phyloP scores from a whole-genome alignment of 2,329 filamentous ascomycete species.

The Colletotrichum sp. region DNA sequence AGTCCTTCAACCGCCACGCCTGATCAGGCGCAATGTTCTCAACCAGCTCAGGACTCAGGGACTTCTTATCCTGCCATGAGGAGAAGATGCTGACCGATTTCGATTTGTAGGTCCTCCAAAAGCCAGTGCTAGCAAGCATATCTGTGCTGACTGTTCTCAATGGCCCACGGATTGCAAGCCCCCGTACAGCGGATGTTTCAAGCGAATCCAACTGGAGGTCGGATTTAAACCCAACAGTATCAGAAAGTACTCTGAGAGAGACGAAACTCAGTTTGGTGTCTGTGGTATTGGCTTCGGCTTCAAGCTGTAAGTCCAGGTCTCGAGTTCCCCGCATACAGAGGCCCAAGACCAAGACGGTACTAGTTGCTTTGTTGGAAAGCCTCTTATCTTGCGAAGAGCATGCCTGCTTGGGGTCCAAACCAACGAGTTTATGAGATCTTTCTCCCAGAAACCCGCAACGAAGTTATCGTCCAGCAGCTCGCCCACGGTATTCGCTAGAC shows the following conservation, averaged over 20 bases:
- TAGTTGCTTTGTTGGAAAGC: not conserved
- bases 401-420: not conserved
- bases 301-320: not conserved
- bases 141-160: not conserved
- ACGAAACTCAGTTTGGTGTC: not conserved
- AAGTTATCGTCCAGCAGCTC: not conserved
- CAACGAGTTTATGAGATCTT: not conserved
- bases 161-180: not conserved
- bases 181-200: not conserved
- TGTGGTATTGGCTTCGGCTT: not conserved
- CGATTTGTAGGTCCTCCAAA: not conserved
- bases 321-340: not conserved
- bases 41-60: not conserved
- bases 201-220: not conserved
- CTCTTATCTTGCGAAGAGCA: not conserved
- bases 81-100: not conserved
- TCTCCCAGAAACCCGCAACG: not conserved
- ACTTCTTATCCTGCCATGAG: not conserved
- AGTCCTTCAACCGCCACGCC: not conserved
- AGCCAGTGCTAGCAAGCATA: not conserved
- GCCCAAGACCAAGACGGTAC: not conserved
- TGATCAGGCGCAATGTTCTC: not conserved
- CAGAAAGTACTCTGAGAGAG: not conserved
- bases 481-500: not conserved
- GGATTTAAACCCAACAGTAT: not conserved